A percentile compares a stretch with the other conserved stretches of the same genome.
These are phyloP conservation scores for Mortierella antarctica DNA, from an alignment of 192 early-diverging fungal genomes.

Conservation along the genomic window DNA sequence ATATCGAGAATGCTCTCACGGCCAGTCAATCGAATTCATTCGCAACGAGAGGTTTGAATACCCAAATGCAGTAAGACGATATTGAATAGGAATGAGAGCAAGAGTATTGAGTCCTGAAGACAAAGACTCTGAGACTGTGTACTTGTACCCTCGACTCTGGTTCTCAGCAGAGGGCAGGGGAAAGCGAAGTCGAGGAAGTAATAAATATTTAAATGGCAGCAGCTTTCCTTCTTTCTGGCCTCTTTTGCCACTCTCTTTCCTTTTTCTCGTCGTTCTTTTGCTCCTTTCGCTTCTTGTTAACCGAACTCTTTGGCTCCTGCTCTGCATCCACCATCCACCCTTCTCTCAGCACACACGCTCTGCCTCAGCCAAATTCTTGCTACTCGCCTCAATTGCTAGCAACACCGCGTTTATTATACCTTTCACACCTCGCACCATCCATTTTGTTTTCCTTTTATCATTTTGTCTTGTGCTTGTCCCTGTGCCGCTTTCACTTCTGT, in stretches of 20 bases:
- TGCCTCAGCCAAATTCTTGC: not conserved
- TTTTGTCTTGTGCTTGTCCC: too few species aligned
- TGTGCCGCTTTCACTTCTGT: too few species aligned
- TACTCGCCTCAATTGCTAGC: too few species aligned
- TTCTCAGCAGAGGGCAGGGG: too few species aligned
- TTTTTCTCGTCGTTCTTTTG: not conserved
- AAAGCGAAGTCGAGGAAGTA: not conserved
- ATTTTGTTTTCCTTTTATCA: too few species aligned
- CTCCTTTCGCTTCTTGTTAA: not conserved
- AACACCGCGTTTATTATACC: too few species aligned
- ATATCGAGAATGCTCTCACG: too few species aligned
- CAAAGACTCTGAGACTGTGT: too few species aligned
- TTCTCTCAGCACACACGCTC: not conserved
- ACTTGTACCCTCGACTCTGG: too few species aligned
- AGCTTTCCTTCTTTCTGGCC: not conserved
- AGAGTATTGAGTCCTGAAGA: not conserved
- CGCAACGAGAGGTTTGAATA: too few species aligned
- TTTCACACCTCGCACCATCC: too few species aligned
- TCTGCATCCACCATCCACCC: not conserved
- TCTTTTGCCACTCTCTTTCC: slow-evolving; percentile 3
- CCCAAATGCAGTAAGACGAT: not conserved
- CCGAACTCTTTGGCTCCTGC: not conserved
- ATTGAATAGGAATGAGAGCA: not conserved
- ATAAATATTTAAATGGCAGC: slow-evolving; percentile 1
- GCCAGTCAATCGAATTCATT: too few species aligned